phyloP scores from a whole-genome alignment of 2,329 filamentous ascomycete species.

The Fusarium nematophilum region DNA sequence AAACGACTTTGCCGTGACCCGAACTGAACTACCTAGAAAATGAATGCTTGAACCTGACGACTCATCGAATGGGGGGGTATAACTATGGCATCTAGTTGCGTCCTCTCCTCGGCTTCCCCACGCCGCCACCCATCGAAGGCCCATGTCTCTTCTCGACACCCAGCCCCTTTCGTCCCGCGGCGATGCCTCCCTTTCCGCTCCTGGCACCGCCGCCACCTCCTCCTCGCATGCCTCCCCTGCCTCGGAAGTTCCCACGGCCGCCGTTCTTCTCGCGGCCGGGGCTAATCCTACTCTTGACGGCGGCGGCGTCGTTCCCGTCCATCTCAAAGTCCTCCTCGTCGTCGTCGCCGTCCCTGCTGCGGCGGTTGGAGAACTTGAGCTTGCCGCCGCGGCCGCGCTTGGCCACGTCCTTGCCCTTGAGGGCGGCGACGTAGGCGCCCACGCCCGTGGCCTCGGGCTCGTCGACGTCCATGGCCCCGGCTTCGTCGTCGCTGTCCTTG shows the following conservation, averaged over 20 bases:
- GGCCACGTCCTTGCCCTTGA: slow-evolving; percentile 74
- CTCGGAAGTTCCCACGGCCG: slow-evolving; percentile 48
- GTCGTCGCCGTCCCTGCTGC: slow-evolving; percentile 55
- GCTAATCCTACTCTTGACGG: slow-evolving; percentile 63
- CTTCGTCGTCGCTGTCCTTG: slow-evolving; percentile 62
- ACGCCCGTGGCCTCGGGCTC: slow-evolving; percentile 68
- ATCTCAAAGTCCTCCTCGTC: slow-evolving; percentile 64
- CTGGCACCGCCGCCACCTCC: slow-evolving; percentile 51
- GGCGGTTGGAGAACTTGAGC: slow-evolving; percentile 77
- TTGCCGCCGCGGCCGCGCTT: slow-evolving; percentile 73
- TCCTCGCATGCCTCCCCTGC: slow-evolving; percentile 48
- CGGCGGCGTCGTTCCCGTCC: slow-evolving; percentile 63
- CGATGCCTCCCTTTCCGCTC: slow-evolving; percentile 61
- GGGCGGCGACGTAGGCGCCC: slow-evolving; percentile 75
- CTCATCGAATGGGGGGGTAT: slow-evolving; percentile 45
- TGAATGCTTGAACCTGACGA: slow-evolving; percentile 41
- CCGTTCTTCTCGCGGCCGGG: slow-evolving; percentile 51
- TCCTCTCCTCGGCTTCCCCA: slow-evolving; percentile 56
- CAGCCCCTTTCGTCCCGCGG: slow-evolving; percentile 60
- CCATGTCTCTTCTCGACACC: slow-evolving; percentile 63
- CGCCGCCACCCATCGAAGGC: slow-evolving; percentile 47
- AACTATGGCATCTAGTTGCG: slow-evolving; percentile 46
- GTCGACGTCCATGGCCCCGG: slow-evolving; percentile 71
- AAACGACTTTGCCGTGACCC: slow-evolving; percentile 30
- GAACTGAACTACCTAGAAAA: slow-evolving; percentile 32